phyloP scores from a whole-genome alignment of 2,329 filamentous ascomycete genomes.

The Myriosclerotinia scirpicola region DNA sequence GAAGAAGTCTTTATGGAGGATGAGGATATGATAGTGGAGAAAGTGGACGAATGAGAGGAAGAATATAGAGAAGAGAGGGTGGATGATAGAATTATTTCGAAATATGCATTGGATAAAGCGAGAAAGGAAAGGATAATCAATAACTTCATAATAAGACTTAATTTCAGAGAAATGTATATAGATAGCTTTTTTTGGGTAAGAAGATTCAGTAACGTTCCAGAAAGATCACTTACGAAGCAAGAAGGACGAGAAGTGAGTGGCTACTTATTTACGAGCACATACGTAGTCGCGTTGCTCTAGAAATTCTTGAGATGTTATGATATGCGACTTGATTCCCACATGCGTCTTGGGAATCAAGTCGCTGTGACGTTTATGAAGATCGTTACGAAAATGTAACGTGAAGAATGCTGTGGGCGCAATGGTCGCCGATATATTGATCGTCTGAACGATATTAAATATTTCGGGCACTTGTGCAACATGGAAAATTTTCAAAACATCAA shows the following conservation, averaged over 20 bases:
- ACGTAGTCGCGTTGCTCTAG: background rate
- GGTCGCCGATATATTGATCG: background rate
- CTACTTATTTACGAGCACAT: conserved; percentile 1
- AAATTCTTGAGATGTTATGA: background rate
- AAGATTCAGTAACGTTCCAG: background rate
- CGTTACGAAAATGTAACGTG: background rate
- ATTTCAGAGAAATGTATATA: background rate
- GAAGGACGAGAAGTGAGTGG: background rate
- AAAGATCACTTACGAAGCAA: background rate
- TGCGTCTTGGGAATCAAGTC: background rate
- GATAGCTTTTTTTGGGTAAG: background rate
- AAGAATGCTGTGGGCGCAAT: conserved; percentile 13
- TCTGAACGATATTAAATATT: conserved; percentile 9
- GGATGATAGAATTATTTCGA: no score
- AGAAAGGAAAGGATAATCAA: conserved; percentile 4
- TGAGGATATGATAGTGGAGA: background rate
- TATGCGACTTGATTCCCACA: background rate
- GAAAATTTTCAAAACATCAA: background rate
- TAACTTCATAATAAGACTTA: background rate
- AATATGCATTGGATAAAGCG: conserved; percentile 7
- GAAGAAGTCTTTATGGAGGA: background rate
- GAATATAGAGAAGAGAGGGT: background rate
- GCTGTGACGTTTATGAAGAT: background rate
- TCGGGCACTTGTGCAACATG: background rate
- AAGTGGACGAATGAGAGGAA: background rate